Evolutionary conservation across 305 asterid genomes (phyloP), one percentile per base, ranked within the genome.

Genomic region (Solanum hybrid): DNA sequence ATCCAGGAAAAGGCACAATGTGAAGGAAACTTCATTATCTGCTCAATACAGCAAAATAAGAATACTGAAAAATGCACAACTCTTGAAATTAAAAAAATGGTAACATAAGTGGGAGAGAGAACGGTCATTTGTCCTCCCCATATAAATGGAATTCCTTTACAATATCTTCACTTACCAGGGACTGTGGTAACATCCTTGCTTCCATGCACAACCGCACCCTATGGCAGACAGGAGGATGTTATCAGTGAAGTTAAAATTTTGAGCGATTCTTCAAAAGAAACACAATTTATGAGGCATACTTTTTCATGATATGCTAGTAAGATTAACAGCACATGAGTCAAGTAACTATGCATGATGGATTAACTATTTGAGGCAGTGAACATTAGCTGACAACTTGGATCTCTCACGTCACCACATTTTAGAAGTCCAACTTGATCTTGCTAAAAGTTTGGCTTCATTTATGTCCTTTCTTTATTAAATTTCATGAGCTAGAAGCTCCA

Each of bases 21-120:
- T 89, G 92, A 97, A 96, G 14, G 99, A 97, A 73, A 95, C 95
- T 90, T 94, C 98, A 87, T 89, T 91, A 89, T 93, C 99, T 95
- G 96, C 79, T 12, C 88, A 92, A 89, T 51, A 3, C 16, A 86
- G 34, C 29, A 71, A 34, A 66, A 75, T 76, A 46, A 36, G 85
- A 51, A 87, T 31, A 79, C 76, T 29, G 76, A 80, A 12, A 85
- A 51, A 72, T 37, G 64, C 90, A 20, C 88, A 42, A 86, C 72
- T 36, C 32, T 24, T 29, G 82, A 77, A 66, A 78, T 42, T 60
- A 71, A 81, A 73, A 79, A 72, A 90, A 81, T 35, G 26, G 34
- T 6, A 35, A 82, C 60, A 7, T 35, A 77, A n/a, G 46, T 36
- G 87, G 72, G 56, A 36, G 75, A 42, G 20, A 26, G 27, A 34